Evolutionary conservation across 805 yeast genomes (phyloP), one percentile per base, ranked within the genome.

Genomic region (Suhomyces canberraensis): DNA sequence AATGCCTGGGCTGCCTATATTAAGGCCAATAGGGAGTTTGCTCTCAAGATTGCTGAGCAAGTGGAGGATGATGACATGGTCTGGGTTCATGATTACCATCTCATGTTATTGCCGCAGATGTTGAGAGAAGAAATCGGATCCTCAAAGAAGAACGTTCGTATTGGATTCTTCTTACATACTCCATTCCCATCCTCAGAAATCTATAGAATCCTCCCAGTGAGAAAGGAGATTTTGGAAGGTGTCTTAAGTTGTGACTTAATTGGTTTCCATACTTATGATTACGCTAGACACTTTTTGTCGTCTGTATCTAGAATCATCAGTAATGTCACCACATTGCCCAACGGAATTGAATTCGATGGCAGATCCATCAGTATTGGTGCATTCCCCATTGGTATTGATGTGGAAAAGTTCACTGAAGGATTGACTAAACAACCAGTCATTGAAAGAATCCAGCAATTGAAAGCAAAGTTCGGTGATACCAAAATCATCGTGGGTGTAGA

Each of bases 251-350:
- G 98, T 65, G 95, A 93, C 58, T 72, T 95, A 51, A 80, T 93
- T 54, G 99, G 99, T 0, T 93, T 93, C 75, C 99, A 93, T 61
- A 93, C 98, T n/a, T 95, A 93, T 60, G 99, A 93, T 60, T 93
- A 93, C 55, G 98, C 96, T 9, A 75, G 98, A 50, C 99, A 93
- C 68, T 93, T 95, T 64, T 64, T 95, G 36, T 83, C 95, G 14
- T 81, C 95, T 1, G 95, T 93, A 8, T 81, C 89, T 41, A 73
- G 95, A 39, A 84, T 93, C 14, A 73, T 93, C 36, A 45, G 62
- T 6, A 76, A 85, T 42, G 78, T 89, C 6, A 82, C 81, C 34
- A 89, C 97, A 0, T 71, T 84, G 42, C 98, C 98, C 3, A 90
- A 89, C 46, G 96, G 97, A 14, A 85, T 93, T 14, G 82, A 83